Base-by-base conservation (phyloP, 2,329 filamentous ascomycete species). In the Thelonectria blattea region DNA sequence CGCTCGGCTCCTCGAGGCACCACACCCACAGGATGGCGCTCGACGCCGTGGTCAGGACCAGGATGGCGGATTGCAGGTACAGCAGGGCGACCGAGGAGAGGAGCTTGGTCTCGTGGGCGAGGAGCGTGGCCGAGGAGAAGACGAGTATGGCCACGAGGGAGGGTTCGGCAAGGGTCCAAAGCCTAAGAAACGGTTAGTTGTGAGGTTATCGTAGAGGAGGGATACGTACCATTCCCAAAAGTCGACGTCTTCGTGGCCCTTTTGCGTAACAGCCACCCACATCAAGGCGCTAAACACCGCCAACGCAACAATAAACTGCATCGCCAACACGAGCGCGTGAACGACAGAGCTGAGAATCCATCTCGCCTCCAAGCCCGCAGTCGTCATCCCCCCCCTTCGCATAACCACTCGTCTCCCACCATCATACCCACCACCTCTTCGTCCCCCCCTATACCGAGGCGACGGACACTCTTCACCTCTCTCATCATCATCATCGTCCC, bases 71-170 rank as follows among this genome's bases (percentile, higher is more conserved):
- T 42, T 76, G 69, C 1, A 73, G 56, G 32, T 68, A 72, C 2
- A 76, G 62, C 0, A 73, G 53, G 0, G 60, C 67, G 2, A 71
- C 61, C 0, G 70, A 60, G 1, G 73, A 74, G 4, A 76, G 65
- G 1, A 66, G 46, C 2, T 60, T 64, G 18, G 63, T 54, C 54
- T 75, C 74, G 56, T 74, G 69, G 10, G 62, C 39, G 22, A 72
- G 24, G 1, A 75, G 56, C 10, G 67, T 65, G 2, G 32, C 52
- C 8, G 68, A 64, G 41, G 67, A 73, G 27, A 72, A 30, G 18
- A 74, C 42, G 7, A 70, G 50, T 0, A 69, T 54, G 8, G 53
- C 22, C 1, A 61, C 54, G 4, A 74, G 63, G 1, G 58, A 45
- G 0, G 70, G 65, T 9, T 68, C 62, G 2, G 65, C 64, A 2